phyloP scores from a whole-genome alignment of 495 filamentous ascomycete species.

The Friedmanniomyces simplex region DNA sequence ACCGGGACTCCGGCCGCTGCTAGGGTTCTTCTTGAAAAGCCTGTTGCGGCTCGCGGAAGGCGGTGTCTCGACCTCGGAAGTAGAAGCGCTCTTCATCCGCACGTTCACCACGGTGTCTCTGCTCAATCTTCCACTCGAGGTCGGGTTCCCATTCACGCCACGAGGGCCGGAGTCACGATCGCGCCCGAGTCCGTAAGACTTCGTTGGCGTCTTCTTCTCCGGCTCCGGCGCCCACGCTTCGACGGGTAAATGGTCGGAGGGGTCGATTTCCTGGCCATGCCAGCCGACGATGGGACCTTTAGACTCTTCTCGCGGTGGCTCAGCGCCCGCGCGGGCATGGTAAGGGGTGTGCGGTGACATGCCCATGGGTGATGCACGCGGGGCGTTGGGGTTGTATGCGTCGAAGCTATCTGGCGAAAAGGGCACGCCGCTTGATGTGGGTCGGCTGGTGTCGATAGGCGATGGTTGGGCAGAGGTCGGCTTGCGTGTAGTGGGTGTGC shows the following conservation, averaged over 20 bases:
- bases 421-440: conserved; percentile 46
- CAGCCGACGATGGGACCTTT: conserved; percentile 54
- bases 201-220: conserved; percentile 37
- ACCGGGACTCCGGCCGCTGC: background rate
- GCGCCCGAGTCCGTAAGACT: conserved; percentile 17
- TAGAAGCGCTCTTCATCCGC: conserved; percentile 5
- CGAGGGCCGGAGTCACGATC: conserved; percentile 21
- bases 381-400: conserved; percentile 50
- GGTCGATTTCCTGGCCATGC: conserved; percentile 81
- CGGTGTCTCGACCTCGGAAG: background rate
- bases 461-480: conserved; percentile 65
- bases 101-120: conserved; percentile 17
- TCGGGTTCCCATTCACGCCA: background rate
- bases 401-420: conserved; percentile 89
- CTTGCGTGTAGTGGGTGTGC: conserved; percentile 55
- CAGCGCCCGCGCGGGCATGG: background rate
- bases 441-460: conserved; percentile 40
- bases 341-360: conserved; percentile 8
- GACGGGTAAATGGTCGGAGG: conserved; percentile 82
- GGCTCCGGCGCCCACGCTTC: conserved; percentile 92
- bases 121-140: background rate
- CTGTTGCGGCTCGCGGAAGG: background rate
- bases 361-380: conserved; percentile 4
- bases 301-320: background rate
- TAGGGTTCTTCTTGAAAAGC: conserved; percentile 10